Evolutionary conservation across 2,329 filamentous ascomycete genomes (phyloP).

Genomic region (Fusarium pseudoanthophilum): DNA sequence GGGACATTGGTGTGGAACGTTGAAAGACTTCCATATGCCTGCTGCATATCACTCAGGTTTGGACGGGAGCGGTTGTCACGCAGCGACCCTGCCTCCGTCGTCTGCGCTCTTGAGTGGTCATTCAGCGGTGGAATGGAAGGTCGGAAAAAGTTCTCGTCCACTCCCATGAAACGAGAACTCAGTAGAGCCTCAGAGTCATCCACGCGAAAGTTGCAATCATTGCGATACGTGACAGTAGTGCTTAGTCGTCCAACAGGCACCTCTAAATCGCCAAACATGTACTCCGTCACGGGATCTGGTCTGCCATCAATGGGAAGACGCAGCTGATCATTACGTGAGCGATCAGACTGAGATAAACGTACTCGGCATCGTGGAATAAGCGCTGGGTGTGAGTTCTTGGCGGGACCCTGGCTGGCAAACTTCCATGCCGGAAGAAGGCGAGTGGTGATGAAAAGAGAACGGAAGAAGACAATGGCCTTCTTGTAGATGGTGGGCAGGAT

Average conservation of each 20-base stretch:
- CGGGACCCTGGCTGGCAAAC: slow-evolving; percentile 77
- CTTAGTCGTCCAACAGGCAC: slow-evolving; percentile 87
- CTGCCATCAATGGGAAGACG: slow-evolving; percentile 52
- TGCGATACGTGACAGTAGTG: slow-evolving; percentile 84
- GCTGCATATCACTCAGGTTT: slow-evolving; percentile 70
- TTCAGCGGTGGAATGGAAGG: slow-evolving; percentile 75
- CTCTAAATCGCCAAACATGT: slow-evolving; percentile 84
- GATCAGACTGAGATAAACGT: slow-evolving; percentile 67
- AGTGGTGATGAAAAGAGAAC: slow-evolving; percentile 84
- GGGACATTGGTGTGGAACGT: slow-evolving; percentile 87
- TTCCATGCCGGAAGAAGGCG: slow-evolving; percentile 89
- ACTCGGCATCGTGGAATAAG: slow-evolving; percentile 86
- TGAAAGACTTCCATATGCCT: slow-evolving; percentile 89
- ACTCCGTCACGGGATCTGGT: slow-evolving; percentile 69
- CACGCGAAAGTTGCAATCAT: slow-evolving; percentile 88
- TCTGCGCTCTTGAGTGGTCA: slow-evolving; percentile 50
- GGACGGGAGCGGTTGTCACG: slow-evolving; percentile 68
- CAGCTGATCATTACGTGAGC: slow-evolving; percentile 73
- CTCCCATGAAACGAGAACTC: slow-evolving; percentile 92
- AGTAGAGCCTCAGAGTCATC: slow-evolving; percentile 91
- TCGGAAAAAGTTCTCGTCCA: slow-evolving; percentile 87
- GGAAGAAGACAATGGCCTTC: slow-evolving; percentile 93
- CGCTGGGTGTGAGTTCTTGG: slow-evolving; percentile 74
- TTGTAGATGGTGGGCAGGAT: slow-evolving; percentile 92
- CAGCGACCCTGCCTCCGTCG: slow-evolving; percentile 77